phyloP scores from a whole-genome alignment of 2,329 filamentous ascomycete genomes.

The Fusarium guadeloupense region DNA sequence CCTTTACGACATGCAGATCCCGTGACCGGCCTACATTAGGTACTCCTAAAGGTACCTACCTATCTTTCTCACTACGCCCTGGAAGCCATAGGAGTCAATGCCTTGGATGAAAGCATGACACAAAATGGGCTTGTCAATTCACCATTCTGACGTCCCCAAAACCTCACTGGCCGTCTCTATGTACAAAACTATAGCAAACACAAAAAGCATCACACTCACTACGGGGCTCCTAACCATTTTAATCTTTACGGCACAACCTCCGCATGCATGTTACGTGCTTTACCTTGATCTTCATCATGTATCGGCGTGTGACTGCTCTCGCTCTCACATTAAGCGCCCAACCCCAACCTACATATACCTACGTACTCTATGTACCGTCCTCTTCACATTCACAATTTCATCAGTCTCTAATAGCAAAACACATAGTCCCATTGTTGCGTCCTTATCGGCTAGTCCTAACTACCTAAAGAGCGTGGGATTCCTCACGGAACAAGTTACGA shows the following conservation, averaged over 20 bases:
- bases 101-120: constrained; percentile 2
- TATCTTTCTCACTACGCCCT: constrained; percentile 4
- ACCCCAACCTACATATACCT: neutral
- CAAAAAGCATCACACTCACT: too few relatives aligned
- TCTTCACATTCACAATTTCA: neutral
- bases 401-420: neutral
- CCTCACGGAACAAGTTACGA: constrained; percentile 28
- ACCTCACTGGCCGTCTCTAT: neutral
- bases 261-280: neutral
- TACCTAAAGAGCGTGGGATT: constrained; percentile 42
- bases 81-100: neutral
- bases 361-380: too few relatives aligned
- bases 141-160: neutral
- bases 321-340: neutral
- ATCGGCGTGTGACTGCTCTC: neutral
- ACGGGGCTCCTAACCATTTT: neutral
- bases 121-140: neutral
- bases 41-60: neutral
- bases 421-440: constrained; percentile 38
- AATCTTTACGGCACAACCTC: neutral
- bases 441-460: constrained; percentile 36
- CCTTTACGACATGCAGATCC: constrained; percentile 21
- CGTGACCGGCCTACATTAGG: constrained; percentile 33
- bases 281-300: too few relatives aligned
- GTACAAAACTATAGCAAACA: too few relatives aligned